A percentile compares a stretch with the other conserved stretches of the same genome.
Evolutionary conservation across 371 early-diverging fungal species (phyloP).

Genomic region (Blakeslea trispora): DNA sequence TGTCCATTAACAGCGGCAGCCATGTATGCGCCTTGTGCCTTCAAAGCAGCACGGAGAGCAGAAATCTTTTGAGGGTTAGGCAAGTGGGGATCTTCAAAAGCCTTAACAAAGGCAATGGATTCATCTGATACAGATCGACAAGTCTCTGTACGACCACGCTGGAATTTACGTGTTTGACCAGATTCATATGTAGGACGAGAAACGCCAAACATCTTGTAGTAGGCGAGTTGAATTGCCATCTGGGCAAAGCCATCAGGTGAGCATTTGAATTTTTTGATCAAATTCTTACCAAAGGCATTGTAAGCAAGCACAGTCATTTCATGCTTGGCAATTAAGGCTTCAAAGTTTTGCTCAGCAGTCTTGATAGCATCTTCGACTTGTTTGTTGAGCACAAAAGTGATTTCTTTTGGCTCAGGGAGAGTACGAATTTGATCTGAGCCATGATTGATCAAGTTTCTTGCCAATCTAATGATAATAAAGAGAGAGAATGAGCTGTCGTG

Average conservation of each 20-base stretch:
- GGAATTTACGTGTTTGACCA: constrained; percentile 89
- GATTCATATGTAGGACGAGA: constrained; percentile 89
- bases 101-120: constrained; percentile 80
- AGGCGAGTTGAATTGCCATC: constrained; percentile 95
- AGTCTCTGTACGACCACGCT: constrained; percentile 95
- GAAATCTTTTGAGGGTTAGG: constrained; percentile 60
- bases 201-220: constrained; percentile 84
- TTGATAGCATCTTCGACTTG: constrained; percentile 56
- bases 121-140: constrained; percentile 83
- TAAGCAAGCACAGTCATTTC: constrained; percentile 82
- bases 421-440: constrained; percentile 51
- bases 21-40: constrained; percentile 82
- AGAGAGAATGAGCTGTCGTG: constrained; percentile 1
- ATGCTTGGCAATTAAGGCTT: constrained; percentile 70
- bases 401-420: constrained; percentile 64
- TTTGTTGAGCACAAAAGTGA: constrained; percentile 71
- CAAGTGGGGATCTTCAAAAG: constrained; percentile 77
- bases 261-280: constrained; percentile 86
- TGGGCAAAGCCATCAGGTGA: constrained; percentile 94
- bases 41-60: constrained; percentile 74
- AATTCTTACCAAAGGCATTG: constrained; percentile 86
- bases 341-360: constrained; percentile 71
- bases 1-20: constrained; percentile 75
- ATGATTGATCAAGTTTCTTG: constrained; percentile 61
- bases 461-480: constrained; percentile 20